Percentiles rank a stretch among this genome's conserved stretches.
Evolutionary conservation across 495 filamentous ascomycete genomes (phyloP).

Genomic region (Aspergillus taichungensis): DNA sequence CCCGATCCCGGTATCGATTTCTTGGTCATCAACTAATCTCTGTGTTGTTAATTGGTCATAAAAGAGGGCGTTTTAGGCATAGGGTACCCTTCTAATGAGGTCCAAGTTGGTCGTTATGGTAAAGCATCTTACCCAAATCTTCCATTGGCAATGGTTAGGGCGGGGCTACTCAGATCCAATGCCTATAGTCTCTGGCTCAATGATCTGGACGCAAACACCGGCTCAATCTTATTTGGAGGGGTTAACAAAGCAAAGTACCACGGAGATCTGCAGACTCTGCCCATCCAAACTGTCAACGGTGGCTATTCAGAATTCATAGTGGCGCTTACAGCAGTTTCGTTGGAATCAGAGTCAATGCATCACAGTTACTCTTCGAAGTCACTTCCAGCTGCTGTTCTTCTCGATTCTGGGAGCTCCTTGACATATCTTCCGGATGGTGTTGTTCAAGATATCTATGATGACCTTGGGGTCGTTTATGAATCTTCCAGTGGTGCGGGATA

Average conservation of each 20-base stretch:
- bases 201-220: conserved; percentile 54
- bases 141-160: conserved; percentile 61
- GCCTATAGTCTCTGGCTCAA: conserved; percentile 65
- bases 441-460: conserved; percentile 52
- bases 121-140: conserved; percentile 65
- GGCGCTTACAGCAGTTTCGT: conserved; percentile 57
- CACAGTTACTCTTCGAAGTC: conserved; percentile 43
- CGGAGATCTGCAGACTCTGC: conserved; percentile 64
- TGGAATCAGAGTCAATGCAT: conserved; percentile 33
- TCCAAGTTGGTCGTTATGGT: conserved; percentile 55
- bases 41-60: not conserved
- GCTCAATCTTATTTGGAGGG: conserved; percentile 85
- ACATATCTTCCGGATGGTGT: conserved; percentile 75
- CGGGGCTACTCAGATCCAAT: conserved; percentile 63
- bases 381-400: conserved; percentile 55
- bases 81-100: conserved; percentile 79
- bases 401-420: conserved; percentile 89
- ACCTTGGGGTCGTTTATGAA: conserved; percentile 57
- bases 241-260: conserved; percentile 74
- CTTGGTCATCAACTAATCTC: not conserved
- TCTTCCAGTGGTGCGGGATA: conserved; percentile 43
- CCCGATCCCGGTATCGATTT: too few species aligned
- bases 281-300: conserved; percentile 54
- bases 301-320: conserved; percentile 71
- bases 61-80: conserved; percentile 80